Percentiles rank a stretch among this genome's conserved stretches.
These are phyloP conservation scores for Apiotrichum domesticum DNA, from an alignment of 1,284 basidiomycete genomes.

Conservation along the genomic window DNA sequence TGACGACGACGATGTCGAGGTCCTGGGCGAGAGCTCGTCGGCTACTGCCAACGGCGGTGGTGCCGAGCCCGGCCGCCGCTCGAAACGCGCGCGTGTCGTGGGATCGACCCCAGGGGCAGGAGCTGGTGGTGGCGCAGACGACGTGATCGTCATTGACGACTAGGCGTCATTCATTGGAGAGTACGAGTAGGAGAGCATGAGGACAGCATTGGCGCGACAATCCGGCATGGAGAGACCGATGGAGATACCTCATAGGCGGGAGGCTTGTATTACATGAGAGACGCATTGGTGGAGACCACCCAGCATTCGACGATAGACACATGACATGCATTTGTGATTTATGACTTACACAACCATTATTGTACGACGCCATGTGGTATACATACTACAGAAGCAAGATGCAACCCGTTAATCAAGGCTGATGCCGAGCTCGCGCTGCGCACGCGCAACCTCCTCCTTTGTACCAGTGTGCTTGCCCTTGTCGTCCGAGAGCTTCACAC, in stretches of 20 bases:
- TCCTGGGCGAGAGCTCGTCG: slow-evolving; percentile 5
- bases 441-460: slow-evolving; percentile 36
- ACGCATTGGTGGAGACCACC: too few species aligned
- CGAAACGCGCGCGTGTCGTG: slow-evolving; percentile 10
- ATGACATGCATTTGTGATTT: neutral
- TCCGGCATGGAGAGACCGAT: neutral
- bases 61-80: neutral
- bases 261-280: too few species aligned
- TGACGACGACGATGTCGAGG: slow-evolving; percentile 14
- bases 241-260: too few species aligned
- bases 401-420: neutral
- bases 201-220: too few species aligned
- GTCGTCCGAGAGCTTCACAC: slow-evolving; percentile 90
- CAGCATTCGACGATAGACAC: neutral
- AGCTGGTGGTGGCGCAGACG: slow-evolving; percentile 15
- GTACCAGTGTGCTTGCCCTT: slow-evolving; percentile 57
- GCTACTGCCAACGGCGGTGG: neutral
- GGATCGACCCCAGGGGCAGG: neutral
- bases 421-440: slow-evolving; percentile 32
- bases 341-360: too few species aligned
- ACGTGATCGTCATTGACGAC: slow-evolving; percentile 38
- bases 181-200: too few species aligned
- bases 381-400: too few species aligned
- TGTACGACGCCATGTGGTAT: too few species aligned
- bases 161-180: slow-evolving; percentile 1